Conservation (phyloP, 2,329 filamentous ascomycete species). For the Talaromyces sp. region DNA sequence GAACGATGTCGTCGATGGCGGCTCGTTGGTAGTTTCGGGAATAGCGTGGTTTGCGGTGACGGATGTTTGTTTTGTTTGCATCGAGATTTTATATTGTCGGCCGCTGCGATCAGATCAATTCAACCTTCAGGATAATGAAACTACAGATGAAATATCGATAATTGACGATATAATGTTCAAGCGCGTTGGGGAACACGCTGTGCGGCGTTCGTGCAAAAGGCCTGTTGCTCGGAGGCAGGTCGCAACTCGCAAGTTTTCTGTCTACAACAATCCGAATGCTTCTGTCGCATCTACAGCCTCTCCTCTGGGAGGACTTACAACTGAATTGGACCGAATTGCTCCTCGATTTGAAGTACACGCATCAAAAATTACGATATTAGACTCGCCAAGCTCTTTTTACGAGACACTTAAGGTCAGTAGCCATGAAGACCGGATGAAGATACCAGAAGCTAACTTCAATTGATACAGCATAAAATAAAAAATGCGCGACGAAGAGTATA, state of each 20-base stretch:
- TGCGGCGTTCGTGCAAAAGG: conserved; percentile 36
- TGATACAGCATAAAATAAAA: conserved; percentile 70
- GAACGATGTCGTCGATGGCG: conserved; percentile 25
- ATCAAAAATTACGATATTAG: conserved; percentile 75
- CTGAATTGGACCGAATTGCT: conserved; percentile 81
- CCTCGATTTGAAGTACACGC: conserved; percentile 86
- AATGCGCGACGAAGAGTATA: conserved; percentile 78
- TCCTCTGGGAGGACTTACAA: conserved; percentile 60
- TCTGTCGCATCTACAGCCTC: conserved; percentile 34
- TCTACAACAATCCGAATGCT: conserved; percentile 30
- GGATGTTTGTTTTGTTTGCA: conserved; percentile 40
- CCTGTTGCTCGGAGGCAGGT: conserved; percentile 33
- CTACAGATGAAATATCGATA: background rate
- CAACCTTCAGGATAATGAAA: background rate
- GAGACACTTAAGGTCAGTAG: conserved; percentile 73
- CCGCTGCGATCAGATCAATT: background rate
- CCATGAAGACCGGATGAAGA: background rate
- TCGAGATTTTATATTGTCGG: conserved; percentile 4
- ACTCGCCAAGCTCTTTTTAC: conserved; percentile 86
- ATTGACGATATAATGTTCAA: conserved; percentile 36
- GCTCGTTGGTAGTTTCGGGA: conserved; percentile 29
- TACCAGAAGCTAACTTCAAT: background rate
- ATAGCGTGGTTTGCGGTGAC: conserved; percentile 23
- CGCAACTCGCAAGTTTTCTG: conserved; percentile 40
- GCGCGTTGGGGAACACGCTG: conserved; percentile 39